Evolutionary conservation across 75 land plant species (phyloP), one percentile per base, ranked within the genome.

Genomic region (Picea glauca): DNA sequence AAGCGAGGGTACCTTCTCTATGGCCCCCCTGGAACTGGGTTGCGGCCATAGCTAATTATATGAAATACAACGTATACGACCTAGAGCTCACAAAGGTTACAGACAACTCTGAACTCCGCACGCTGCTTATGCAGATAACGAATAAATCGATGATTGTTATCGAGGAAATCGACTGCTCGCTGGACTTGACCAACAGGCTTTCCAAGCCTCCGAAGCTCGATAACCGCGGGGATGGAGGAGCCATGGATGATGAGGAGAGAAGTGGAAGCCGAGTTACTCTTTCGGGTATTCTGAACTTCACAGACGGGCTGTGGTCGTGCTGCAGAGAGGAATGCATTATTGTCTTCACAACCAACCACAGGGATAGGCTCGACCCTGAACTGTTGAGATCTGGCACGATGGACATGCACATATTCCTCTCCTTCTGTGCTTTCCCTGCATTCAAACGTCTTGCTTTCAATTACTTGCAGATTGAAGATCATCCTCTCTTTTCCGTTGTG

Each of bases 271-370:
- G 43, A 54, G 46, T 18, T 26, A 93, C 96, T 2, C 88, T 93
- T 8, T 91, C 96, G 0, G 93, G 96, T 60, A 78, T 93, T 56
- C 81, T 93, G 66, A 93, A 93, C 72, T 93, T 93, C 82, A 86
- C 87, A 62, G 96, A 93, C 79, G 95, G 91, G 26, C 76, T 93
- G 11, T 93, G 95, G 95, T 93, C 94, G 7, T 81, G 91, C 32
- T 91, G 91, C 60, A 91, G 91, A 7, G 84, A 81, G 20, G 96
- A 93, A 80, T 54, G 91, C 68, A 73, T 93, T 26, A 79, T 93
- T 60, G 80, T 93, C 20, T 91, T 93, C 87, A 93, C 93, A 6
- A 93, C 93, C 33, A 93, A 93, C 78, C 81, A 88, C 76, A 77
- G 85, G 61, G 86, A 93, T 67, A 83, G 85, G 78, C 86, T 93